phyloP scores from a whole-genome alignment of 1,284 basidiomycete genomes.

The Ceratobasidium theobromae region DNA sequence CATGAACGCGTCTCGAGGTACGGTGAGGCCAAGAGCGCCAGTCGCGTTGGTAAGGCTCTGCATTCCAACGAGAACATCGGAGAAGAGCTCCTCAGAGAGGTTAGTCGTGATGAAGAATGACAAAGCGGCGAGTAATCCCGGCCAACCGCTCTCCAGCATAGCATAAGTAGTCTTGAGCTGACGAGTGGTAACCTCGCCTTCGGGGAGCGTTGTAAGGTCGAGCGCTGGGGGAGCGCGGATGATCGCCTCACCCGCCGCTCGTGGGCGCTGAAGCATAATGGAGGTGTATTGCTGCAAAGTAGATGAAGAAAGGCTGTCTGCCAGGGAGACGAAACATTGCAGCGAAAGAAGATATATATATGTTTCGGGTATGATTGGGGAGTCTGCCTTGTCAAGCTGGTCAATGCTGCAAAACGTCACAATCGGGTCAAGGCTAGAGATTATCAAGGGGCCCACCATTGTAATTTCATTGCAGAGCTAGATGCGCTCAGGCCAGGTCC shows the following conservation, averaged over 20 bases:
- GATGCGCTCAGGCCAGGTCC: conserved; percentile 69
- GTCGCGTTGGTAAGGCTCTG: conserved; percentile 86
- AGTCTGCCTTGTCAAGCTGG: conserved; percentile 93
- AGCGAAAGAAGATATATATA: conserved; percentile 91
- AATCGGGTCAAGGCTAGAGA: conserved; percentile 25
- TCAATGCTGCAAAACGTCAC: conserved; percentile 67
- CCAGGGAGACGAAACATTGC: conserved; percentile 84
- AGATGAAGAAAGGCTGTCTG: conserved; percentile 81
- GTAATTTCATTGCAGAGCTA: conserved; percentile 77
- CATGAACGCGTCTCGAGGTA: conserved; percentile 92
- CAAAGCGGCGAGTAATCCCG: conserved; percentile 83
- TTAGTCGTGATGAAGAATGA: conserved; percentile 89
- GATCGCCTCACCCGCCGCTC: conserved; percentile 61
- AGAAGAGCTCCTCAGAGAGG: conserved; percentile 83
- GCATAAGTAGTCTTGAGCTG: conserved; percentile 64
- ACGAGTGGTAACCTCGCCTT: conserved; percentile 53
- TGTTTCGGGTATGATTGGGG: conserved; percentile 86
- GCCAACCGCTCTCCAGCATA: conserved; percentile 88
- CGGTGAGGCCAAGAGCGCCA: conserved; percentile 81
- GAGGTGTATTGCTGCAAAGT: conserved; percentile 69
- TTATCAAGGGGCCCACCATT: conserved; percentile 70
- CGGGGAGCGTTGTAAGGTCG: conserved; percentile 60
- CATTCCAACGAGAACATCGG: conserved; percentile 76
- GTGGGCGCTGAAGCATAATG: conserved; percentile 64
- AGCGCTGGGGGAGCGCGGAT: conserved; percentile 73